phyloP scores from a whole-genome alignment of 2,329 filamentous ascomycete species.

The Saccharata proteae region DNA sequence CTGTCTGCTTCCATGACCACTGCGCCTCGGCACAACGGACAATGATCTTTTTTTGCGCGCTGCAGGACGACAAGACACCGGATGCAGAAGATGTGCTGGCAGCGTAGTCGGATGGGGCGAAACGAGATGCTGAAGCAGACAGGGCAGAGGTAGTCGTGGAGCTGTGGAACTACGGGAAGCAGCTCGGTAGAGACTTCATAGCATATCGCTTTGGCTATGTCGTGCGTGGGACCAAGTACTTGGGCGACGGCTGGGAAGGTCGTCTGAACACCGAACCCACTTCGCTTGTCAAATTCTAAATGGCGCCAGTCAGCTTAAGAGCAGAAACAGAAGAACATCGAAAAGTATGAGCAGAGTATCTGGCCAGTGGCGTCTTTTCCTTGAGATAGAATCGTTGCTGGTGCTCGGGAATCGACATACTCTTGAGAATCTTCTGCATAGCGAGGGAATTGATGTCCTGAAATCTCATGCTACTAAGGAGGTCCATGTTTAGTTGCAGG shows the following conservation, averaged over 20 bases:
- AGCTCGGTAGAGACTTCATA: constrained; percentile 62
- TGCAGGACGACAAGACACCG: constrained; percentile 73
- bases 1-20: constrained; percentile 60
- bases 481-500: constrained; percentile 56
- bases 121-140: constrained; percentile 71
- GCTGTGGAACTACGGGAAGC: constrained; percentile 60
- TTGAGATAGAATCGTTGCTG: too few species aligned
- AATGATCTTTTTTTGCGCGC: constrained; percentile 52
- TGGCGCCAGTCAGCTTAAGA: not conserved
- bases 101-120: constrained; percentile 65
- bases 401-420: constrained; percentile 38
- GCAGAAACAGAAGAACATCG: not conserved
- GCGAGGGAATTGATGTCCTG: constrained; percentile 73
- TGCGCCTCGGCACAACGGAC: constrained; percentile 63
- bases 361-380: too few species aligned
- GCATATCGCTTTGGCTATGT: constrained; percentile 64
- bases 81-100: constrained; percentile 72
- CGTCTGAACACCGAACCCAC: constrained; percentile 55
- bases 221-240: constrained; percentile 47
- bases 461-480: constrained; percentile 73
- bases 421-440: constrained; percentile 75
- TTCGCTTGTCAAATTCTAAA: constrained; percentile 75
- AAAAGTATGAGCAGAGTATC: not conserved
- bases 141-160: constrained; percentile 76
- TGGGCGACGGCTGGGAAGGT: constrained; percentile 49